Percentiles rank a stretch among this genome's conserved stretches.
Conservation (phyloP, 441 rosid species). For the Pelargonium cotyledonis region DNA sequence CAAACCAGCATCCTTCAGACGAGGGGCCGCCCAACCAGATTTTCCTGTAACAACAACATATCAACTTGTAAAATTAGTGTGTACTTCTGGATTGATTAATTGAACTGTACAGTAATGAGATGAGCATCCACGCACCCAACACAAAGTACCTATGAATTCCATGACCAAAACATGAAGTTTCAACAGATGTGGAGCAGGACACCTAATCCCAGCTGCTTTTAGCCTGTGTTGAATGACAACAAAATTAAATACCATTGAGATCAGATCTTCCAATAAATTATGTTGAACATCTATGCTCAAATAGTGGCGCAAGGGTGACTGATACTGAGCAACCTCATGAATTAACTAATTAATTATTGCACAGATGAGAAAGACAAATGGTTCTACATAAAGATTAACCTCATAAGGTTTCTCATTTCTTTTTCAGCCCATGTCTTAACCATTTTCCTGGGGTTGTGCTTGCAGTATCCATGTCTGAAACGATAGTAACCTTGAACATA, state of each 20-base stretch:
- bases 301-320: background rate
- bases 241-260: constrained; percentile 7
- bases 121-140: background rate
- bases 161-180: constrained; percentile 92
- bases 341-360: background rate
- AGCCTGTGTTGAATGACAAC: constrained; percentile 40
- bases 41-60: constrained; percentile 41
- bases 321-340: background rate
- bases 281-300: background rate
- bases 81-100: too few species aligned
- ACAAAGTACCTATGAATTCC: constrained; percentile 79
- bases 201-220: constrained; percentile 85
- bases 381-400: constrained; percentile 33
- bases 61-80: too few species aligned
- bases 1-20: constrained; percentile 90
- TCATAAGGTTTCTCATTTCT: constrained; percentile 90
- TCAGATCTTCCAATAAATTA: background rate
- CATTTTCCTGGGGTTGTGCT: constrained; percentile 95
- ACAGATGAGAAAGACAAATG: constrained; percentile 3
- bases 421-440: constrained; percentile 98
- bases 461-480: constrained; percentile 89
- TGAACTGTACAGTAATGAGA: background rate
- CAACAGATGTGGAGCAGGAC: constrained; percentile 66
- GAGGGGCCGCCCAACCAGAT: constrained; percentile 95
- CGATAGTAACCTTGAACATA: constrained; percentile 96